Evolutionary conservation across 805 yeast genomes (phyloP), one percentile per base, ranked within the genome.

Genomic region (Yarrowia porcina): DNA sequence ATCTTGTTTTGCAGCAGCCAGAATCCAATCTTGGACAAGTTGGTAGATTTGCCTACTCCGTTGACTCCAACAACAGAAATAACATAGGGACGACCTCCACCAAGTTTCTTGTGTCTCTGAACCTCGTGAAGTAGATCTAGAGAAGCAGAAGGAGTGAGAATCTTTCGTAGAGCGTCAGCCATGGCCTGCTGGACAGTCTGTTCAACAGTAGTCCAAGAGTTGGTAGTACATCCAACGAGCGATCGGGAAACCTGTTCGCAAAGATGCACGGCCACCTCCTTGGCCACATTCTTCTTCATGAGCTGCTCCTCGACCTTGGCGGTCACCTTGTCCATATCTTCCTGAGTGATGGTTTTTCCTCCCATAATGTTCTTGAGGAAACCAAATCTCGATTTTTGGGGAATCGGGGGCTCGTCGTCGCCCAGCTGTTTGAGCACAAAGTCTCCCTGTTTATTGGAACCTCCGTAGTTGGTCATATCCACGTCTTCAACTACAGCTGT

Each of bases 21-120:
- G 73, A 89, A 93, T 1, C 97, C 98, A 60, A 93, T 77, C 74
- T 93, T 93, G 25, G 98, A 94, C 65, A 93, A 78, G 71, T 93
- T 94, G 1, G 99, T 93, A 0, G 98, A 93, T 74, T 93, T 93
- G 13, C 99, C 99, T 41, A 93, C 99, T 47, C 99, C 99, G 73
- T 93, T 93, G 20, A 93, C 99, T 42, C 99, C 99, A 25, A 93
- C 98, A 21, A 93, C 93, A 0, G 97, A 91, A 63, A 93, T 90
- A n/a, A 93, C 97, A 68, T 90, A 93, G 1, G 99, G 97, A 9
- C 83, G 73, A 13, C 63, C 63, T 5, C 36, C 25, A 12, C 64
- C 65, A 44, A 63, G 56, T 60, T 69, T 50, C 61, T 74, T 74
- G 38, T 75, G 75, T 47, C 77, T 76, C 69, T 87, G 86, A 61